Base-by-base conservation (phyloP, 495 filamentous ascomycete species). In the Penicillium macrosclerotiorum region DNA sequence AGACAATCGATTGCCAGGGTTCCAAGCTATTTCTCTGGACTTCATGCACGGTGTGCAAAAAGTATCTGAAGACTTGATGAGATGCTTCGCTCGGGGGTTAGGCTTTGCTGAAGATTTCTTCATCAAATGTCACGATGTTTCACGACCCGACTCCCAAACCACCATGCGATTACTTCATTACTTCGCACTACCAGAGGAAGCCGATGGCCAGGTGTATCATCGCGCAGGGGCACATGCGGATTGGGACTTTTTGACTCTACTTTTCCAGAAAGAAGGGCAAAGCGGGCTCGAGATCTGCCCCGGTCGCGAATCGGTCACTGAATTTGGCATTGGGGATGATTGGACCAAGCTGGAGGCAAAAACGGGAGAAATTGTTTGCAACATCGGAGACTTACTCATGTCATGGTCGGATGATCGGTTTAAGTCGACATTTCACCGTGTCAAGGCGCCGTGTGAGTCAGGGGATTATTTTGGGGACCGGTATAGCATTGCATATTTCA, bases 381-480 rank as follows among this genome's bases (percentile, higher is more conserved):
- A 85, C 53, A 83, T 85, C 45, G 82, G 82, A 11, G 82, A 85
- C 56, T 66, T 85, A 52, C 69, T 87, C 20, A 85, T 86, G 81
- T 76, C 71, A 11, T 85, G 83, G 80, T 82, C 75, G 35, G 82
- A 85, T 51, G 83, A 85, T 55, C 73, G 81, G 23, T 83, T 86
- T 63, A 85, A 84, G 62, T 80, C 76, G 32, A 80, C 77, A 0
- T 81, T 82, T 39, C 82, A 84, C 50, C 74, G 80, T 1, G 79
- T 83, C 23, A 78, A 77, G 63, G 79, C 80, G 29, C 80, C 81
- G 8, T 67, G 64, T 22, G 68, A 76, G 23, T 44, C 59, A 0
- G 67, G 64, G 3, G 82, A 83, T 49, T 79, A 75, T 59, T 83
- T 73, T 50, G 75, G 76, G 23, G 65, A 72, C 49, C 67, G 82